These are phyloP conservation scores for Aspergillus terreus DNA, from an alignment of 2,329 filamentous ascomycete genomes.

Conservation along the genomic window DNA sequence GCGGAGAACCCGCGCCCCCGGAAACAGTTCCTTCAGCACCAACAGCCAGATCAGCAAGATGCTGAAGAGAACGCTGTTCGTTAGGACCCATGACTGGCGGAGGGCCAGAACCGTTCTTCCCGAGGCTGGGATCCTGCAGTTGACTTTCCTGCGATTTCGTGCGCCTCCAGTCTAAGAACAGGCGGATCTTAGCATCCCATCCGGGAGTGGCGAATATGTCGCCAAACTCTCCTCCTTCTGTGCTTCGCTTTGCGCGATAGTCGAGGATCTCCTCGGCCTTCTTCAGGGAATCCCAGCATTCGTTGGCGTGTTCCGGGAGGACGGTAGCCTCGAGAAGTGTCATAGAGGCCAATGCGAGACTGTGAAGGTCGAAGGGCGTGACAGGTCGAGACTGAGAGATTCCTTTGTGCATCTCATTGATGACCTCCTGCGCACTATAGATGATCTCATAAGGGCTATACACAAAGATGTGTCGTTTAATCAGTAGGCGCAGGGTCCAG, in stretches of 20 bases:
- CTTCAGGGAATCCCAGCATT: conserved; percentile 44
- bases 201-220: conserved; percentile 37
- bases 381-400: conserved; percentile 25
- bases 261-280: conserved; percentile 50
- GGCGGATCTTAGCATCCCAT: conserved; percentile 41
- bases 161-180: conserved; percentile 37
- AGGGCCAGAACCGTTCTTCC: conserved; percentile 17
- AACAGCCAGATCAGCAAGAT: conserved; percentile 42
- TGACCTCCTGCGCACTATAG: conserved; percentile 36
- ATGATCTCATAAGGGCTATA: conserved; percentile 41
- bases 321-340: conserved; percentile 42
- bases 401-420: conserved; percentile 38
- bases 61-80: conserved; percentile 43
- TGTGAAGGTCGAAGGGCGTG: conserved; percentile 41
- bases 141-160: conserved; percentile 31
- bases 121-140: conserved; percentile 23
- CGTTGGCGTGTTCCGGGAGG: conserved; percentile 33
- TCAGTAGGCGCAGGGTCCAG: conserved; percentile 40
- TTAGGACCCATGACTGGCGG: conserved; percentile 39
- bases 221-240: conserved; percentile 31
- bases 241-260: conserved; percentile 35
- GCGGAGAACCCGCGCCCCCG: conserved; percentile 25
- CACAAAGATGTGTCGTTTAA: conserved; percentile 42
- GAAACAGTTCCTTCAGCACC: conserved; percentile 38
- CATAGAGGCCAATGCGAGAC: conserved; percentile 38